Evolutionary conservation across 306 rosid species (phyloP), one percentile per base, ranked within the genome.

Genomic region (Cicer chorassanicum): DNA sequence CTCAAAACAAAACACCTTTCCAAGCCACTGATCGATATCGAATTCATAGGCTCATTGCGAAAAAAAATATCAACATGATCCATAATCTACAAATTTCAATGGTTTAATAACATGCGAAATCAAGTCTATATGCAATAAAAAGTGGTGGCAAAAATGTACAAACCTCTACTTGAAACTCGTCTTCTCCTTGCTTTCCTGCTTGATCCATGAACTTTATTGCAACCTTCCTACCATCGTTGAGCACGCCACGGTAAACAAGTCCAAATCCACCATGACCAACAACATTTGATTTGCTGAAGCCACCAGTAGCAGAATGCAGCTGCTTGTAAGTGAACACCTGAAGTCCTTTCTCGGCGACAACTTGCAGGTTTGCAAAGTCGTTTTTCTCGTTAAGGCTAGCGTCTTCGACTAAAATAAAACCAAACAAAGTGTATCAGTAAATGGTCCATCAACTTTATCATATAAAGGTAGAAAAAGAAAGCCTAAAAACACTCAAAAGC

Each of bases 211-310:
- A 82, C 82, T 92, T 94, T 77, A 94, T 76, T 5, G 96, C 98
- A 38, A 84, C 97, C 83, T 94, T 91, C 69, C 97, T 82, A 50
- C 98, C 96, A 74, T 87, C 88, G 44, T 72, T 83, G 40, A 94
- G 89, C 69, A 94, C 91, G 62, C 98, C 98, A 10, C 96, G 86
- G 83, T 90, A 94, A 38, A 94, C 98, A 18, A 81, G 78, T 50
- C 97, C 98, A 59, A 90, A 94, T 45, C 96, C 90, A 40, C 97
- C 98, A 69, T 90, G 93, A 39, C 97, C 98, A 54, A 90, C 84
- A 78, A 94, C 96, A 77, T 90, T 88, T 51, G 96, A 88, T 89
- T 90, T 91, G 89, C 95, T 90, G 84, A 91, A 94, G 48, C 95
- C 92, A 24, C 93, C 85, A 1, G 97, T 88, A 7, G 98, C 95